Conservation (phyloP, 2,329 filamentous ascomycete genomes). For the Monascus ruber region DNA sequence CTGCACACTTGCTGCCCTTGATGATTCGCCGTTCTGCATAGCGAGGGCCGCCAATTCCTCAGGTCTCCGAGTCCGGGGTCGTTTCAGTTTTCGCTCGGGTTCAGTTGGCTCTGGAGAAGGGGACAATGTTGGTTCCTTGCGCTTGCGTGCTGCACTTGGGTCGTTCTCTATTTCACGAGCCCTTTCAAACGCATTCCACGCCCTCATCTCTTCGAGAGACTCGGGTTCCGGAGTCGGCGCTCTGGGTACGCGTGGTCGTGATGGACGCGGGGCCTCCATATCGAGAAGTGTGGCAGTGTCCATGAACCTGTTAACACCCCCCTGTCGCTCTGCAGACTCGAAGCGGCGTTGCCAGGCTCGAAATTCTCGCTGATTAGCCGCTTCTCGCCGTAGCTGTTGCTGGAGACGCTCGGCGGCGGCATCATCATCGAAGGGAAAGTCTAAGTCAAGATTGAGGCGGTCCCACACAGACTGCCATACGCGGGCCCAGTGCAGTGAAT, state of each 20-base stretch:
- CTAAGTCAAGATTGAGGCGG: slow-evolving; percentile 62
- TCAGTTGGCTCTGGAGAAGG: slow-evolving; percentile 59
- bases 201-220: slow-evolving; percentile 66
- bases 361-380: slow-evolving; percentile 46
- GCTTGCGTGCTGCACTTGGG: slow-evolving; percentile 35
- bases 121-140: slow-evolving; percentile 55
- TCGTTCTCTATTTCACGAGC: slow-evolving; percentile 58
- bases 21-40: slow-evolving; percentile 30
- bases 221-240: slow-evolving; percentile 48
- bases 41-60: slow-evolving; percentile 40
- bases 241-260: slow-evolving; percentile 27
- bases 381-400: slow-evolving; percentile 35
- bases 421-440: slow-evolving; percentile 75
- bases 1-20: slow-evolving; percentile 20
- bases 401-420: slow-evolving; percentile 47
- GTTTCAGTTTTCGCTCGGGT: slow-evolving; percentile 74
- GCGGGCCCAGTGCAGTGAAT: slow-evolving; percentile 54
- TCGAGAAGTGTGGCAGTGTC: slow-evolving; percentile 54
- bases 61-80: slow-evolving; percentile 66
- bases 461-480: slow-evolving; percentile 90
- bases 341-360: slow-evolving; percentile 74
- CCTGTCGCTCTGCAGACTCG: slow-evolving; percentile 68
- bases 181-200: slow-evolving; percentile 85
- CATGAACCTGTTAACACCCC: slow-evolving; percentile 61
- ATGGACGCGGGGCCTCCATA: slow-evolving; percentile 32